Conservation (phyloP, 1,139 yeast genomes). For the Yamadazyma aaseri region DNA sequence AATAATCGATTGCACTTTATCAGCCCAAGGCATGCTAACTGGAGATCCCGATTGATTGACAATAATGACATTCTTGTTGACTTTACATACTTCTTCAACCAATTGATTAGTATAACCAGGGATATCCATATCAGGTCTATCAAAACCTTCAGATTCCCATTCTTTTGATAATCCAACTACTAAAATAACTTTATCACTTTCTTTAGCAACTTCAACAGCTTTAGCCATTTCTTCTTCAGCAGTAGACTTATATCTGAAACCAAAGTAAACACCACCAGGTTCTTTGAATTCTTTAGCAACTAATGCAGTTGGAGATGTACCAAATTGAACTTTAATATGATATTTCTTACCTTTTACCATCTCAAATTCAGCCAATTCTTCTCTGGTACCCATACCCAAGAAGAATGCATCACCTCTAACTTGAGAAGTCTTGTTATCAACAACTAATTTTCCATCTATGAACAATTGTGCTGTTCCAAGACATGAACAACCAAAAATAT, state of each 20-base stretch:
- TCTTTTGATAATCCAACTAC: slow-evolving; percentile 42
- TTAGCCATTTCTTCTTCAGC: slow-evolving; percentile 24
- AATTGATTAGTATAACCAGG: slow-evolving; percentile 52
- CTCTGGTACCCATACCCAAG: slow-evolving; percentile 51
- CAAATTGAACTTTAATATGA: slow-evolving; percentile 48
- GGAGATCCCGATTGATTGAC: slow-evolving; percentile 67
- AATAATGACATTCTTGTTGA: slow-evolving; percentile 50
- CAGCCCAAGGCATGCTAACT: slow-evolving; percentile 57
- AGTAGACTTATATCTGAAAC: slow-evolving; percentile 21
- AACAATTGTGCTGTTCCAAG: slow-evolving; percentile 55
- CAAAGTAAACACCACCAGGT: slow-evolving; percentile 35
- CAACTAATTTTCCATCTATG: slow-evolving; percentile 50
- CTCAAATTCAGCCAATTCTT: slow-evolving; percentile 35
- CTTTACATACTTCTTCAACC: slow-evolving; percentile 44
- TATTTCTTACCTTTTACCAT: slow-evolving; percentile 44
- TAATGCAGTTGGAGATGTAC: slow-evolving; percentile 44
- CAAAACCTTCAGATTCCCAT: slow-evolving; percentile 40
- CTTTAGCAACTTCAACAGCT: slow-evolving; percentile 30
- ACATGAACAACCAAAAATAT: slow-evolving; percentile 50
- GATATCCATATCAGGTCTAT: slow-evolving; percentile 32
- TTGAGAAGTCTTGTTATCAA: slow-evolving; percentile 58
- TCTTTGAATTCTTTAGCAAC: slow-evolving; percentile 22
- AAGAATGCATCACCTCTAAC: slow-evolving; percentile 45
- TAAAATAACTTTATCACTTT: slow-evolving; percentile 37
- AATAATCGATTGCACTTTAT: slow-evolving; percentile 44